Evolutionary conservation across 306 rosid species (phyloP).

Genomic region (Glycyrrhiza uralensis): DNA sequence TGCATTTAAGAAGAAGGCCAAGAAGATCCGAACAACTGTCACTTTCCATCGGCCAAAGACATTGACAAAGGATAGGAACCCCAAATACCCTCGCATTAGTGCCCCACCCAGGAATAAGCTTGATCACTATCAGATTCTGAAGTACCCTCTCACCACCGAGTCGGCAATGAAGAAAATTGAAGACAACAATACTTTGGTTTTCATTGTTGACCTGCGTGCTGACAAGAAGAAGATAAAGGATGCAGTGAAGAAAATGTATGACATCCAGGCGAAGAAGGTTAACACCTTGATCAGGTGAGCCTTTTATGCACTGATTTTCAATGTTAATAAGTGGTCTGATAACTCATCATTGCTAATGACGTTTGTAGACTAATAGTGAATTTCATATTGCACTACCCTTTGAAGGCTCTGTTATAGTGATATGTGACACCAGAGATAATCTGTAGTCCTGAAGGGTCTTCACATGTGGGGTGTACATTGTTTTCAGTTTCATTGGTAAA

Average conservation of each 20-base stretch:
- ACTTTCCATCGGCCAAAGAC: slow-evolving; percentile 74
- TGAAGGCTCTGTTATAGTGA: neutral
- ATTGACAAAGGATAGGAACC: slow-evolving; percentile 59
- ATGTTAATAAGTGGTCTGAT: neutral
- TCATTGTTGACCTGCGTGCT: slow-evolving; percentile 80
- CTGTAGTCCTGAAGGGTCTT: neutral
- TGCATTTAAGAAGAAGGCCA: slow-evolving; percentile 51
- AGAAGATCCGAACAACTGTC: slow-evolving; percentile 52
- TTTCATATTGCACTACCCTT: neutral
- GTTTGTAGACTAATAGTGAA: neutral
- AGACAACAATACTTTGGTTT: slow-evolving; percentile 83
- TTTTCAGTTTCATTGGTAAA: neutral
- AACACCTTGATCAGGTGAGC: slow-evolving; percentile 82
- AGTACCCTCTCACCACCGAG: slow-evolving; percentile 82
- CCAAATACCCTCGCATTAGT: slow-evolving; percentile 81
- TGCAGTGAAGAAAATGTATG: slow-evolving; percentile 84
- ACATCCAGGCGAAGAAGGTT: slow-evolving; percentile 84
- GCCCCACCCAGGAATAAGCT: slow-evolving; percentile 88
- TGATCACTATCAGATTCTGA: slow-evolving; percentile 73
- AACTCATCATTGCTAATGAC: neutral
- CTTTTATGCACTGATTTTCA: neutral
- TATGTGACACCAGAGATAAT: neutral
- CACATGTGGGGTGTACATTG: neutral
- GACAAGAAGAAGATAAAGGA: slow-evolving; percentile 89
- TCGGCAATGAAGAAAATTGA: slow-evolving; percentile 92